Base-by-base conservation (phyloP, 371 early-diverging fungal genomes). In the Mucor plumbeus region DNA sequence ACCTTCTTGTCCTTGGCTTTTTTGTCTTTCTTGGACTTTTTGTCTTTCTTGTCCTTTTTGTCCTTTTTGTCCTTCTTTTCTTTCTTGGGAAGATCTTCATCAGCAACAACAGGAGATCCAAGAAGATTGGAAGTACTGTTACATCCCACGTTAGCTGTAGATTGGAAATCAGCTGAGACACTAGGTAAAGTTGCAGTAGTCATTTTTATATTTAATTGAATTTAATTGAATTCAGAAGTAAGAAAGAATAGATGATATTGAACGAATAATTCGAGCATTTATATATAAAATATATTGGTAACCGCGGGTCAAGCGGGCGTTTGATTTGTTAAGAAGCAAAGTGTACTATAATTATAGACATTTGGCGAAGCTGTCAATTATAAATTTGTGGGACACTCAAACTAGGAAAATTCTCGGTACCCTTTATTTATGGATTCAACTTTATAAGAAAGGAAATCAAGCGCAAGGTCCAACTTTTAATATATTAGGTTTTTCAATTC, bases 1-100 rank as follows among this genome's bases (percentile, higher is more conserved):
- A 39, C 71, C 70, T 44, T 73, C 70, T 60, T 73, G 64, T 73
- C 75, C 68, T 74, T 66, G 56, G 60, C 67, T 14, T 78, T 75
- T 68, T 79, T 75, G 57, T 75, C 73, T 41, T 63, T 63, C 4
- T 65, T 36, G 15, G 58, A 48, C 31, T 65, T 65, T 33, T 67
- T 55, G 15, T 60, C 36, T 40, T 69, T 64, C 7, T 59, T 9
- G 26, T 68, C 38, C 7, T 57, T 21, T 7, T 40, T 48, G 17
- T n/a, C n/a, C n/a, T n/a, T n/a, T 33, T 67, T 55, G 15, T 60
- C 36, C 40, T 69, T 64, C 7, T 59, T 9, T 17, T 68, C 38
- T 11, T 57, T 21, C 13, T 40, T 48, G 17, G 47, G 55, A 0
- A 38, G 10, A 26, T 60, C 59, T 15, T 65, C 62, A 13, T 40